Conservation (phyloP, 495 filamentous ascomycete species). For the Filosporella fistucella region DNA sequence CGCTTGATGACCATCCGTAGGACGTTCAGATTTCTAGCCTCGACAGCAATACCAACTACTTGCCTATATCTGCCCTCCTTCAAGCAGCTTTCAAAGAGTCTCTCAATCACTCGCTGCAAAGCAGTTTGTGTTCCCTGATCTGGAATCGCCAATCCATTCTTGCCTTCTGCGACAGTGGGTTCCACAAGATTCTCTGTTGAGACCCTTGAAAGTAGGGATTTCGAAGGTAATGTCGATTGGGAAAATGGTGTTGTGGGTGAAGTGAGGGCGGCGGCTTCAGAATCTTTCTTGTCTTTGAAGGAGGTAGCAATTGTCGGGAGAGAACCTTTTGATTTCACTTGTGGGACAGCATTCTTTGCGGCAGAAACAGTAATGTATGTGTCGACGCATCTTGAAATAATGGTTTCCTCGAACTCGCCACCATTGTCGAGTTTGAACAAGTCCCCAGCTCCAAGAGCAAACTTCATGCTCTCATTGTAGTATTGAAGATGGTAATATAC, state of each 20-base stretch:
- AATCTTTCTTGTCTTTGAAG: constrained; percentile 60
- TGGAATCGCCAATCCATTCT: constrained; percentile 36
- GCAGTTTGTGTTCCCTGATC: constrained; percentile 55
- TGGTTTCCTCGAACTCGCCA: constrained; percentile 98
- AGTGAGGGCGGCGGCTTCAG: constrained; percentile 60
- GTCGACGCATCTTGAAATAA: constrained; percentile 96
- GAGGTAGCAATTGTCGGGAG: constrained; percentile 69
- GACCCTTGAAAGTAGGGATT: constrained; percentile 76
- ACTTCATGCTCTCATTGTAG: constrained; percentile 98
- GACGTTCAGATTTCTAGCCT: constrained; percentile 88
- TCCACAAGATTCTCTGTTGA: constrained; percentile 55
- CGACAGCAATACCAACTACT: constrained; percentile 97
- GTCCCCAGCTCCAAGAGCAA: constrained; percentile 92
- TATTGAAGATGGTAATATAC: constrained; percentile 98
- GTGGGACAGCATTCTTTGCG: constrained; percentile 53
- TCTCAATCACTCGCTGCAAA: constrained; percentile 76
- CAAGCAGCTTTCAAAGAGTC: constrained; percentile 89
- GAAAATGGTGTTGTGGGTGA: constrained; percentile 93
- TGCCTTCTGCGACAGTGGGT: constrained; percentile 44
- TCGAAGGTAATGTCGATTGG: constrained; percentile 83
- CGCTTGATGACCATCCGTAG: constrained; percentile 81
- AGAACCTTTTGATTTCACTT: constrained; percentile 43
- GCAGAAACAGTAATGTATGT: constrained; percentile 89
- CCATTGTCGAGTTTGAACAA: constrained; percentile 88
- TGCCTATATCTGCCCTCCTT: constrained; percentile 84